Conservation (phyloP, 129 eudicot genomes). For the Kitagawia praeruptora region DNA sequence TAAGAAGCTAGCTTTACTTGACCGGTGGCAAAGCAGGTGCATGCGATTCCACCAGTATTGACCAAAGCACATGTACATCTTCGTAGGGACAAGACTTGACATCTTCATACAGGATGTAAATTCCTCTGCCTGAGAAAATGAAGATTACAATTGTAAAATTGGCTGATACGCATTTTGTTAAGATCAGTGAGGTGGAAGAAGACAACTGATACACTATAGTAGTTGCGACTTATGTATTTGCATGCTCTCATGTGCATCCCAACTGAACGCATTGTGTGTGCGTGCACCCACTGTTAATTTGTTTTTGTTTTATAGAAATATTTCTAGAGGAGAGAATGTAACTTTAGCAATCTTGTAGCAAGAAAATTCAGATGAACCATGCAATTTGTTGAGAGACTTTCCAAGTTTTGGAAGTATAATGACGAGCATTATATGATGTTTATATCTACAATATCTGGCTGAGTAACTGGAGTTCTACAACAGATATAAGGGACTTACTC, state of each 20-base stretch:
- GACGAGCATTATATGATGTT: neutral
- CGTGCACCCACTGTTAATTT: no score
- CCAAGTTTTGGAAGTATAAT: neutral
- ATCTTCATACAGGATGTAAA: conserved; percentile 86
- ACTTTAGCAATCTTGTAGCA: no score
- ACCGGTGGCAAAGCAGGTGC: conserved; percentile 54
- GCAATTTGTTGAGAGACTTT: neutral
- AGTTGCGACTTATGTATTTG: neutral
- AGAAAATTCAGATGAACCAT: neutral
- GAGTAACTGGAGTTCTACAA: neutral
- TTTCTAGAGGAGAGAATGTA: neutral
- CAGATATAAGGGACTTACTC: conserved; percentile 28
- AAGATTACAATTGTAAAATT: neutral
- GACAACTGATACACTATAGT: neutral
- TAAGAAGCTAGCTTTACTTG: conserved; percentile 23
- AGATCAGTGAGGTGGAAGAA: neutral
- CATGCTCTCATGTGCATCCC: neutral
- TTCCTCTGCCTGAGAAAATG: conserved; percentile 63
- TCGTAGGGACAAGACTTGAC: conserved; percentile 95
- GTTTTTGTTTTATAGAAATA: neutral
- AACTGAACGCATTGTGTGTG: neutral
- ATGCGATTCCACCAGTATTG: conserved; percentile 77
- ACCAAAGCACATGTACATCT: conserved; percentile 96
- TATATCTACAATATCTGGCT: neutral
- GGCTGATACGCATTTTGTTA: neutral